Evolutionary conservation across 495 filamentous ascomycete genomes (phyloP).

Genomic region (Penicillium ucsense): DNA sequence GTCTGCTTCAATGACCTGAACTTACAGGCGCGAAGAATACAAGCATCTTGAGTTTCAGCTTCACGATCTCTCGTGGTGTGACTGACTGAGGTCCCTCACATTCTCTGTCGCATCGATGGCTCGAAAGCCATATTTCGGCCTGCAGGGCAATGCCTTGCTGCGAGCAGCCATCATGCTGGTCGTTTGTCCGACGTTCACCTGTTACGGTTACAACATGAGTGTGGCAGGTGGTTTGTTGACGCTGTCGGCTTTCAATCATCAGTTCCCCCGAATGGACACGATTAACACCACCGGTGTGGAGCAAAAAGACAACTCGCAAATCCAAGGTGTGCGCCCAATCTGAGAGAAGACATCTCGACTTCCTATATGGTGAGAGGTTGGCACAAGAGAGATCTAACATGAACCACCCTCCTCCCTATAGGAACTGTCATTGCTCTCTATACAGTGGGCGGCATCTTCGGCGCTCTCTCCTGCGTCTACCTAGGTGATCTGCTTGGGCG

Average conservation of each 20-base stretch:
- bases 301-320: conserved; percentile 10
- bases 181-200: conserved; percentile 1
- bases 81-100: neutral
- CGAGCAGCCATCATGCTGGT: conserved; percentile 1
- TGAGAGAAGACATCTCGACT: neutral
- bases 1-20: too few species aligned
- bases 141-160: conserved; percentile 1
- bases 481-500: conserved; percentile 42
- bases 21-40: too few species aligned
- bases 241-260: conserved; percentile 15
- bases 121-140: conserved; percentile 1
- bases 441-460: conserved; percentile 9
- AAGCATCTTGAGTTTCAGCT: neutral
- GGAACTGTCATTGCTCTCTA: conserved; percentile 10
- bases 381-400: too few species aligned
- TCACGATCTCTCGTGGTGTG: neutral
- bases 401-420: neutral
- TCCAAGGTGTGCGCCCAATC: conserved; percentile 11
- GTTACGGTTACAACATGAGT: conserved; percentile 29
- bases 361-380: neutral
- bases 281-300: conserved; percentile 17
- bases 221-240: conserved; percentile 17
- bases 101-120: neutral
- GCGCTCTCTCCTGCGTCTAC: conserved; percentile 16
- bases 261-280: conserved; percentile 36